A percentile compares a stretch with the other conserved stretches of the same genome.
phyloP scores from a whole-genome alignment of 2,329 filamentous ascomycete genomes.

The Stachybotrys echinatus region DNA sequence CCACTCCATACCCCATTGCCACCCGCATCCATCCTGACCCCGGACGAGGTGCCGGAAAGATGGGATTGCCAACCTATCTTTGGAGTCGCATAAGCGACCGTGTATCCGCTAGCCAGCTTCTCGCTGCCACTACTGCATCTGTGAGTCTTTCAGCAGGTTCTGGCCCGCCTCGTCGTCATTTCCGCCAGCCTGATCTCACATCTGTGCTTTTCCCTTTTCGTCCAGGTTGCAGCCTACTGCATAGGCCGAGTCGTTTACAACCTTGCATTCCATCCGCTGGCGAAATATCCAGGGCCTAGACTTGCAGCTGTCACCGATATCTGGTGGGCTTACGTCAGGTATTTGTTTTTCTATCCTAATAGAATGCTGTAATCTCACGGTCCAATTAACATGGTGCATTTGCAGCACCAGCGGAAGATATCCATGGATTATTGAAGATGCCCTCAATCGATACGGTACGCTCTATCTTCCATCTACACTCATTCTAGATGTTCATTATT shows the following conservation, averaged over 20 bases:
- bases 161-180: too few relatives aligned
- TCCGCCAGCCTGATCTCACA: too few relatives aligned
- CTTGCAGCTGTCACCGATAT: background rate
- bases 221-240: background rate
- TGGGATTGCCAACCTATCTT: too few relatives aligned
- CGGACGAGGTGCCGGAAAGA: too few relatives aligned
- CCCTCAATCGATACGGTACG: background rate
- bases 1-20: too few relatives aligned
- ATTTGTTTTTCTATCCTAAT: background rate
- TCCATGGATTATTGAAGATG: conserved; percentile 1
- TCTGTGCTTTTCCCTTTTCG: too few relatives aligned
- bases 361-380: background rate
- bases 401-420: background rate
- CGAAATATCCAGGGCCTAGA: background rate
- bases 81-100: too few relatives aligned
- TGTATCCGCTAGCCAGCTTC: too few relatives aligned
- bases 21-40: too few relatives aligned
- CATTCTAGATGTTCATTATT: background rate
- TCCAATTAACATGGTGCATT: background rate
- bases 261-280: background rate
- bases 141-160: too few relatives aligned
- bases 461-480: background rate
- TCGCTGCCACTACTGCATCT: too few relatives aligned
- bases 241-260: background rate
- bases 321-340: background rate